These are phyloP conservation scores for sweet orange (Citrus sinensis) DNA, from an alignment of 345 rosid genomes.

Conservation along the genomic window DVS_A1.0 CM039163.1:1575001-1575500, in stretches of 20 bases:
- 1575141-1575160: constrained; percentile 44
- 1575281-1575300: constrained; percentile 13
- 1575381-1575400: constrained; percentile 30
- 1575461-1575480: constrained; percentile 30
- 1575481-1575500: constrained; percentile 20
- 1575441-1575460: constrained; percentile 36
- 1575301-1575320: constrained; percentile 35
- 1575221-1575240: constrained; percentile 31
- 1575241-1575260: constrained; percentile 53
- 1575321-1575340: constrained; percentile 43
- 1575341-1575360: constrained; percentile 39
- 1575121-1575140: constrained; percentile 42
- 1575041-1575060: constrained; percentile 42
- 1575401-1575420: constrained; percentile 35
- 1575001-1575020: constrained; percentile 35
- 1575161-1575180: constrained; percentile 44
- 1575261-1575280: constrained; percentile 45
- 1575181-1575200: constrained; percentile 32
- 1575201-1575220: constrained; percentile 25
- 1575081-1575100: constrained; percentile 26
- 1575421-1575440: constrained; percentile 34
- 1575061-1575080: constrained; percentile 34
- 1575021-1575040: constrained; percentile 45
- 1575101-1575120: constrained; percentile 27
- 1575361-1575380: constrained; percentile 28